These are phyloP conservation scores for Paraphoma chrysanthemicola DNA, from an alignment of 2,329 filamentous ascomycete genomes.

Conservation along the genomic window DNA sequence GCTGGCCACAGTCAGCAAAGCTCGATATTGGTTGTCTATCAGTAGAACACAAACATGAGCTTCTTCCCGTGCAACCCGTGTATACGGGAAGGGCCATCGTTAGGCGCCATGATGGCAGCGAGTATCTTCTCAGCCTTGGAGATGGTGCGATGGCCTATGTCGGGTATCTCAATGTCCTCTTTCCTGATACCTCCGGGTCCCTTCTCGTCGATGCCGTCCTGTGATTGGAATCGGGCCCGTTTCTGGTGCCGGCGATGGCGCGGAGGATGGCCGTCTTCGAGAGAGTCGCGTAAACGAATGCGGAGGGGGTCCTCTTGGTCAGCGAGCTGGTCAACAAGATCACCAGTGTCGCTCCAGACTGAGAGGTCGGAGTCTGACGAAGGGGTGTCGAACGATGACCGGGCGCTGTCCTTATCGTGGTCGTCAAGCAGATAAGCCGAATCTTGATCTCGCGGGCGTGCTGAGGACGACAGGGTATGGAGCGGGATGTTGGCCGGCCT, in stretches of 20 bases:
- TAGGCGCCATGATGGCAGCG: slow-evolving; percentile 83
- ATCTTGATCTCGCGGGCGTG: slow-evolving; percentile 49
- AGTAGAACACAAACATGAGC: slow-evolving; percentile 71
- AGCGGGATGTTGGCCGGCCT: slow-evolving; percentile 89
- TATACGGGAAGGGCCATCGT: slow-evolving; percentile 72
- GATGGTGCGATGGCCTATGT: slow-evolving; percentile 68
- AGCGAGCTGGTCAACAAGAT: slow-evolving; percentile 89
- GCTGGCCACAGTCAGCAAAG: slow-evolving; percentile 56
- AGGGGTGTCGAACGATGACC: slow-evolving; percentile 61
- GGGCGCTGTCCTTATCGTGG: slow-evolving; percentile 60
- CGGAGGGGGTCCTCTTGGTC: slow-evolving; percentile 83
- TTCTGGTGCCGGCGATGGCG: slow-evolving; percentile 59
- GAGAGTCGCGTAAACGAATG: slow-evolving; percentile 70
- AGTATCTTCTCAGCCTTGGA: slow-evolving; percentile 73
- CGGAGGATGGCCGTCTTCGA: slow-evolving; percentile 67
- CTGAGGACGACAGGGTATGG: slow-evolving; percentile 68
- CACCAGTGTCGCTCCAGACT: slow-evolving; percentile 92
- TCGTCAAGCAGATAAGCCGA: slow-evolving; percentile 49
- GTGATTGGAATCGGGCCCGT: slow-evolving; percentile 72
- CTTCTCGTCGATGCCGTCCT: slow-evolving; percentile 53
- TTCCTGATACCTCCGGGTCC: slow-evolving; percentile 57
- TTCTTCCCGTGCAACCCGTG: slow-evolving; percentile 96
- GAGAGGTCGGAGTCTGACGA: slow-evolving; percentile 73
- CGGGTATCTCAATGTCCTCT: slow-evolving; percentile 84
- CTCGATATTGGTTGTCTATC: background rate